A percentile compares a stretch with the other conserved stretches of the same genome.
Conservation (phyloP, 257 asterid species). For the Ligustrum vulgare region DNA sequence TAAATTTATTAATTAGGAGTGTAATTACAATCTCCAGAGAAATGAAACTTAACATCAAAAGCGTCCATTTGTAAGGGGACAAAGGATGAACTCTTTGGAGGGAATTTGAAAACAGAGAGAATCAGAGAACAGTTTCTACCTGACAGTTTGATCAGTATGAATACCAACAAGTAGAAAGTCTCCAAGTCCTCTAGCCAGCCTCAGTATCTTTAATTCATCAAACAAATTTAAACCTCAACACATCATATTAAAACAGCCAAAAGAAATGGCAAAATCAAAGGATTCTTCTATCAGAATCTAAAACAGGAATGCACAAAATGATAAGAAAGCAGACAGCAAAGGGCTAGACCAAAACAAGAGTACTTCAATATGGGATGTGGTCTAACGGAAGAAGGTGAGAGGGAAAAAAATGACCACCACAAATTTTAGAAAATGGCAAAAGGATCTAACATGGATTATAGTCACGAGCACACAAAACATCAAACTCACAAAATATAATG, state of each 20-base stretch:
- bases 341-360: background rate
- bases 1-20: background rate
- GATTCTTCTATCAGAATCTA: background rate
- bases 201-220: constrained; percentile 56
- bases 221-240: constrained; percentile 20
- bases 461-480: background rate
- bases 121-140: constrained; percentile 40
- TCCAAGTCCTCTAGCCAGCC: constrained; percentile 96
- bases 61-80: background rate
- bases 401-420: background rate
- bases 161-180: constrained; percentile 99
- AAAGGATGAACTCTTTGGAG: constrained; percentile 4
- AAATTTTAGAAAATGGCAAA: background rate
- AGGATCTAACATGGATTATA: background rate
- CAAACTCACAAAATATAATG: constrained; percentile 2
- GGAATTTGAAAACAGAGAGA: constrained; percentile 15
- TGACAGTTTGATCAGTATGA: constrained; percentile 89
- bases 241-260: background rate
- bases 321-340: background rate
- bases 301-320: background rate
- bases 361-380: background rate
- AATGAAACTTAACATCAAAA: background rate
- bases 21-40: background rate
- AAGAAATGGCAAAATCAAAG: background rate
- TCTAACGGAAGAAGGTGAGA: background rate